Evolutionary conservation across 1,284 basidiomycete species (phyloP), one percentile per base, ranked within the genome.

Genomic region (Agaricales sp.): DNA sequence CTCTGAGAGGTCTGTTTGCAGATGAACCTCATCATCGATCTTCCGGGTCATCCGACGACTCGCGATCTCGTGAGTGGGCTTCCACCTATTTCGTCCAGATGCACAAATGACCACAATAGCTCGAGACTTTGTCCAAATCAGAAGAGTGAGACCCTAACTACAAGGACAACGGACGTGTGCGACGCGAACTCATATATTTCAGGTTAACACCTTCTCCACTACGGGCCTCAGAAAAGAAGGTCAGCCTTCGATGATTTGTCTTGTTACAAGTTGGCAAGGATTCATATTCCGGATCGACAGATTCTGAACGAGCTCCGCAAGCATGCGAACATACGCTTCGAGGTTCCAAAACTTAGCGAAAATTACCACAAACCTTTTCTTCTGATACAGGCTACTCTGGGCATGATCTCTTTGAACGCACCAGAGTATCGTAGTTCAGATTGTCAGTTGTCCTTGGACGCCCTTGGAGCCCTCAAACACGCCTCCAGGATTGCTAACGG

Each of bases 271-370:
- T n/a, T n/a, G n/a, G n/a, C n/a, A n/a, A n/a, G n/a, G n/a, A n/a
- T n/a, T n/a, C n/a, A n/a, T n/a, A n/a, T n/a, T n/a, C n/a, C n/a
- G n/a, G n/a, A n/a, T n/a, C n/a, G n/a, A 2, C 50, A 71, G 67
- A 51, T 77, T 45, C 81, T 80, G 55, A 84, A 82, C 57, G 81
- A 77, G 56, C 68, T 90, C 47, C 70, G 75, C 49, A 72, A 69
- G 46, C 80, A 89, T 53, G 67, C 69, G 23, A 86, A 88, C 53
- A 86, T 88, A 51, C 80, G 87, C 2, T 90, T 77, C 61, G 71
- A 76, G 50, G 63, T 81, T 8, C 79, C 78, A 64, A 88, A 81
- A 57, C 63, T 82, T 3, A 80, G 80, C 46, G 80, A 75, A 54
- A 71, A 79, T 0, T 63, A 69, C 4, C 86, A 91, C 59, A 91